Evolutionary conservation across 371 early-diverging fungal species (phyloP), one percentile per base, ranked within the genome.

Genomic region (Gilbertella persicaria): DNA sequence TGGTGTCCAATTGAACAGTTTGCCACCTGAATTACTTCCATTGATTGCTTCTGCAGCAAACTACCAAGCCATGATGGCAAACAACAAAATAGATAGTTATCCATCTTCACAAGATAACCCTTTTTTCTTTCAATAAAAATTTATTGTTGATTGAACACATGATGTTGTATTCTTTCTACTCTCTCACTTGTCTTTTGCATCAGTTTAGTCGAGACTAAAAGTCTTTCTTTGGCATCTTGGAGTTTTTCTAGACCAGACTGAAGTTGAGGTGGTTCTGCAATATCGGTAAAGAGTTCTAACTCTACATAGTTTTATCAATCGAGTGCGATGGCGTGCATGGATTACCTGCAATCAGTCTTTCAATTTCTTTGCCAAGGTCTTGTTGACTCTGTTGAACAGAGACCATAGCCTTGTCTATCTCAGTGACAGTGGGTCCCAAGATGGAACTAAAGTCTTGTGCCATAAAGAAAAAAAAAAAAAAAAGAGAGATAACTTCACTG

Each of bases 301-400:
- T 62, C 60, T 35, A 10, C 16, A 29, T 43, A n/a, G n/a, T n/a
- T n/a, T n/a, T n/a, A n/a, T n/a, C n/a, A n/a, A n/a, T n/a, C n/a
- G n/a, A n/a, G n/a, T n/a, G n/a, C n/a, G n/a, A n/a, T n/a, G n/a
- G n/a, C n/a, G n/a, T n/a, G n/a, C n/a, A n/a, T n/a, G n/a, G n/a
- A n/a, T 24, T 17, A 79, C 83, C 83, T 52, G 81, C 73, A 46
- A 77, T 60, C 16, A 83, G 45, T 8, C 79, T 73, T 37, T 81
- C 84, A 55, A 83, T 80, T 56, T 83, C 84, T 50, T 80, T 75
- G 21, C 77, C 71, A 21, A 83, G 66, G 5, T 80, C 79, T 21
- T 66, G 56, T 50, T 83, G 84, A 28, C 80, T 80, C 48, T 73
- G 66, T 48, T 78, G 73, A 3, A 75, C 72, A n/a, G 73, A 67